These are phyloP conservation scores for Fagopyrum esculentum DNA, from an alignment of 148 eudicot species.

Conservation along the genomic window DNA sequence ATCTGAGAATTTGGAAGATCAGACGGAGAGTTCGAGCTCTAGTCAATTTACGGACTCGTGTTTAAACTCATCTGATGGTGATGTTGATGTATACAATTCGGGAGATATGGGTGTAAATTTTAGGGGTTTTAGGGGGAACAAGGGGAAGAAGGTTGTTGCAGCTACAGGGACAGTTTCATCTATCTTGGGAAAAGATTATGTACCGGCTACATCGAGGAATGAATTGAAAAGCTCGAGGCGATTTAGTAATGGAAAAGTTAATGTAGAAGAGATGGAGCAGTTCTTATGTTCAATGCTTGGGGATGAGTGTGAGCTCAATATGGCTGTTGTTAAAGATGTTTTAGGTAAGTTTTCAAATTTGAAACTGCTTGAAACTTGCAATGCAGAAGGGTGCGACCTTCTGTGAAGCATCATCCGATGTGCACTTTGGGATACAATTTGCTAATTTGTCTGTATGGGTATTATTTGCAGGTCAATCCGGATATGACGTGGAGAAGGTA, in stretches of 20 bases:
- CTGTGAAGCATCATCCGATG: background rate
- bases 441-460: background rate
- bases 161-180: slow-evolving; percentile 62
- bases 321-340: slow-evolving; percentile 83
- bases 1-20: slow-evolving; percentile 25
- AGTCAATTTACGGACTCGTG: slow-evolving; percentile 24
- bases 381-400: too few species aligned
- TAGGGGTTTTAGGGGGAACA: slow-evolving; percentile 27
- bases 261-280: slow-evolving; percentile 60
- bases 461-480: slow-evolving; percentile 57
- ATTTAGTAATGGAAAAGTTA: slow-evolving; percentile 23
- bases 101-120: slow-evolving; percentile 13
- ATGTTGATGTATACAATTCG: slow-evolving; percentile 19
- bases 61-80: slow-evolving; percentile 49
- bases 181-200: slow-evolving; percentile 63
- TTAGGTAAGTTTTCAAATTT: slow-evolving; percentile 44
- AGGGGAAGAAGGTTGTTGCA: slow-evolving; percentile 59
- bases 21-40: slow-evolving; percentile 50
- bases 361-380: background rate
- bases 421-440: background rate
- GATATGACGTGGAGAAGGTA: slow-evolving; percentile 74
- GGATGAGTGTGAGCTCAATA: slow-evolving; percentile 55
- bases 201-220: slow-evolving; percentile 36
- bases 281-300: slow-evolving; percentile 87
- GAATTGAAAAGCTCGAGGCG: slow-evolving; percentile 28